Percentiles rank a stretch among this genome's conserved stretches.
Conservation (phyloP, 768 basidiomycete species). For the Ephemerocybe angulata region DNA sequence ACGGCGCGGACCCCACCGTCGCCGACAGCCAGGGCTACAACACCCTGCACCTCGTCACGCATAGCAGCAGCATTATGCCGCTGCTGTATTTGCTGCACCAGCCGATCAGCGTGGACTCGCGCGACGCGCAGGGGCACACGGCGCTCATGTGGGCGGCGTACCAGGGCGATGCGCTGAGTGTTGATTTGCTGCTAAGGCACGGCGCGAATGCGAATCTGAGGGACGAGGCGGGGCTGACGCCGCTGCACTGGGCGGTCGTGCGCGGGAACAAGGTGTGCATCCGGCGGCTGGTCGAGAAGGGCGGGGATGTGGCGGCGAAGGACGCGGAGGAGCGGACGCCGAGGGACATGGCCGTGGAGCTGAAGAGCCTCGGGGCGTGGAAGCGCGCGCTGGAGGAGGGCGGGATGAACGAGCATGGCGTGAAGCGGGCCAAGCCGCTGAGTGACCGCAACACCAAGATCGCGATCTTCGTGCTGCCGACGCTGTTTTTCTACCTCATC, state of each 20-base stretch:
- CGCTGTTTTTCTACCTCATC: conserved; percentile 75
- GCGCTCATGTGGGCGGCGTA: conserved; percentile 99
- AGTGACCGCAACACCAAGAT: conserved; percentile 81
- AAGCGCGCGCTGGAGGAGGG: conserved; percentile 86
- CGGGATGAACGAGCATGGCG: conserved; percentile 74
- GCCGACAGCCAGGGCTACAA: too few species aligned
- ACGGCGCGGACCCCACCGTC: too few species aligned
- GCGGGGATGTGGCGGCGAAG: conserved; percentile 75
- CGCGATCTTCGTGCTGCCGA: conserved; percentile 74
- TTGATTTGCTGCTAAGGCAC: conserved; percentile 84
- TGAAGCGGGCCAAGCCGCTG: conserved; percentile 61
- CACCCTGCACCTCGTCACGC: too few species aligned
- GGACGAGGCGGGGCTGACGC: conserved; percentile 81
- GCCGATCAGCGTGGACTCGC: too few species aligned
- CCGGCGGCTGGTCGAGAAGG: conserved; percentile 78
- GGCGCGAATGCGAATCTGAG: conserved; percentile 74
- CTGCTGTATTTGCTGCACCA: too few species aligned
- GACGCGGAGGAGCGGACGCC: conserved; percentile 86
- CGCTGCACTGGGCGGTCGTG: conserved; percentile 97
- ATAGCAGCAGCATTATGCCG: too few species aligned
- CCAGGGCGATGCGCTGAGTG: conserved; percentile 94
- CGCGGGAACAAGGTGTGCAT: conserved; percentile 90
- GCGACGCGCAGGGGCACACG: too few species aligned
- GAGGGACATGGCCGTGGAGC: conserved; percentile 89
- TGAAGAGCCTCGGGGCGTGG: conserved; percentile 90